Evolutionary conservation across 495 filamentous ascomycete genomes (phyloP).

Genomic region (Usnea hakonensis): DNA sequence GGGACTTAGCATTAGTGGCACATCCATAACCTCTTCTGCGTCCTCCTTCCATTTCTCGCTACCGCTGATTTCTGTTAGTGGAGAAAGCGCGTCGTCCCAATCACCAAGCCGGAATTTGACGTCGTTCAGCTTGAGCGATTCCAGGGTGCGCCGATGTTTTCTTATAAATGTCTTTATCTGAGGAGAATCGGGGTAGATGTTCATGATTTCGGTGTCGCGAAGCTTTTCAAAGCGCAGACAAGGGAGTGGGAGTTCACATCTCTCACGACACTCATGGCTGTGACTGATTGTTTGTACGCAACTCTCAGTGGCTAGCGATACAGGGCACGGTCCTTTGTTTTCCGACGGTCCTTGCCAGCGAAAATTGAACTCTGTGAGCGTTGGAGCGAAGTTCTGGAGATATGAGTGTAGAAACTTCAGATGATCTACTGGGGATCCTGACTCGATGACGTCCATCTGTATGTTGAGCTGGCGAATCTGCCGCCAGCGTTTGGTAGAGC

Average conservation of each 20-base stretch:
- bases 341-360: conserved; percentile 53
- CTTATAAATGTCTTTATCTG: conserved; percentile 57
- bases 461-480: conserved; percentile 64
- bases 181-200: conserved; percentile 55
- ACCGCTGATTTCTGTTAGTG: conserved; percentile 50
- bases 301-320: conserved; percentile 56
- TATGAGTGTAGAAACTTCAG: conserved; percentile 69
- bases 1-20: conserved; percentile 31
- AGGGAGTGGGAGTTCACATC: conserved; percentile 41
- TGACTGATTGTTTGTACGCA: conserved; percentile 38
- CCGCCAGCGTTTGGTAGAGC: conserved; percentile 55
- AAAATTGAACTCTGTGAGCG: conserved; percentile 57
- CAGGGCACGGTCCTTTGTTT: conserved; percentile 53
- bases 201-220: conserved; percentile 56
- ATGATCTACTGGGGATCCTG: conserved; percentile 55
- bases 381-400: conserved; percentile 54
- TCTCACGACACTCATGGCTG: conserved; percentile 21
- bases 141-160: conserved; percentile 52
- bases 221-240: conserved; percentile 52
- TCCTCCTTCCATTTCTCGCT: conserved; percentile 43
- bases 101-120: conserved; percentile 54
- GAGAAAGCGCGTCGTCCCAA: conserved; percentile 69
- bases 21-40: conserved; percentile 35
- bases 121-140: conserved; percentile 66
- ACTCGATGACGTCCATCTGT: conserved; percentile 56